Conservation (phyloP, 305 asterid genomes). For the Plantago lanceolata region DNA sequence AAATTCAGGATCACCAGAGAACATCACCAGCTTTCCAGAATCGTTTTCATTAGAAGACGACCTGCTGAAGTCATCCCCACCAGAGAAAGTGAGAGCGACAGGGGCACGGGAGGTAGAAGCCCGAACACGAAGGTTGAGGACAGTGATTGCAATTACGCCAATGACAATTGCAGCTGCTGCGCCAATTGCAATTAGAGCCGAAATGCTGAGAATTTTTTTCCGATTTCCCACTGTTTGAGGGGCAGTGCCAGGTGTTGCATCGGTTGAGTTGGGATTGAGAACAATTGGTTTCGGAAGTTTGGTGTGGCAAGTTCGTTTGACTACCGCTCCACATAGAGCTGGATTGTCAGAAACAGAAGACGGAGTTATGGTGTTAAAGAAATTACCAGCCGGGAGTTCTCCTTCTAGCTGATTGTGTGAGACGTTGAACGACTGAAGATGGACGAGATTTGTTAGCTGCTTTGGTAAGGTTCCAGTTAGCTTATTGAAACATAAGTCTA, state of each 20-base stretch:
- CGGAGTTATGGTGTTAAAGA: conserved; percentile 79
- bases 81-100: conserved; percentile 48
- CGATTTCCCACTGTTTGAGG: conserved; percentile 47
- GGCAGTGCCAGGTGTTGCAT: conserved; percentile 40
- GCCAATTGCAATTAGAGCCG: conserved; percentile 83
- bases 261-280: conserved; percentile 77
- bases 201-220: conserved; percentile 80
- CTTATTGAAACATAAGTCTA: conserved; percentile 71
- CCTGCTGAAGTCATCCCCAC: conserved; percentile 56
- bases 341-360: conserved; percentile 72
- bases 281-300: conserved; percentile 94
- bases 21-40: conserved; percentile 89
- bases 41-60: conserved; percentile 48
- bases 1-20: conserved; percentile 65
- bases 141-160: conserved; percentile 81
- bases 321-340: conserved; percentile 71
- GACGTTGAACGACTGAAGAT: conserved; percentile 60
- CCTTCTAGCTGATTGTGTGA: conserved; percentile 92
- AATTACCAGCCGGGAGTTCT: conserved; percentile 69
- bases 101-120: conserved; percentile 52
- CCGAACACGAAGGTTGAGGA: conserved; percentile 73
- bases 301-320: conserved; percentile 54
- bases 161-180: conserved; percentile 81
- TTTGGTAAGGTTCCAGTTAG: conserved; percentile 70
- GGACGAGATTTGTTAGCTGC: conserved; percentile 65